These are phyloP conservation scores for Chaetomium sp. DNA, from an alignment of 2,329 filamentous ascomycete species.

Conservation along the genomic window DNA sequence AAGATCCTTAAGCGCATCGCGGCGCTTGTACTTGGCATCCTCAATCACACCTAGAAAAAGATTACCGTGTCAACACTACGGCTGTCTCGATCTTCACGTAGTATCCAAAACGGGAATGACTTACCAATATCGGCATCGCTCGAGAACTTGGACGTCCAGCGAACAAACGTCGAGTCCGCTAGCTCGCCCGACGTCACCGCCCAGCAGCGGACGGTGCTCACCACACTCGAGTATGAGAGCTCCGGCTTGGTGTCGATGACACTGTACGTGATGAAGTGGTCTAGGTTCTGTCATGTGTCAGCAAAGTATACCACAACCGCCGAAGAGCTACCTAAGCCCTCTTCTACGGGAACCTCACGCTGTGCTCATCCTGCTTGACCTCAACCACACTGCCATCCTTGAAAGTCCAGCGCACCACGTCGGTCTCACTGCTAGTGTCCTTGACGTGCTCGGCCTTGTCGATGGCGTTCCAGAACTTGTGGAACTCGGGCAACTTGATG, in stretches of 20 bases:
- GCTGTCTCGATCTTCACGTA: too few species aligned
- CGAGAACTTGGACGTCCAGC: constrained; percentile 64
- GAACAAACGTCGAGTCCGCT: constrained; percentile 59
- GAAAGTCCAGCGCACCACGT: constrained; percentile 64
- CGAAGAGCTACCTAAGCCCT: background rate
- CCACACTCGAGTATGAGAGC: constrained; percentile 58
- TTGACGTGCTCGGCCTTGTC: constrained; percentile 57
- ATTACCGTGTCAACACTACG: background rate
- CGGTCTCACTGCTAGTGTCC: constrained; percentile 56
- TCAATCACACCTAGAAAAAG: constrained; percentile 55
- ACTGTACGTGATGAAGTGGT: constrained; percentile 70
- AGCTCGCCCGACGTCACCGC: constrained; percentile 59
- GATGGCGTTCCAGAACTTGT: constrained; percentile 60
- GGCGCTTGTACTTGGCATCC: constrained; percentile 71
- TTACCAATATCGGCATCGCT: constrained; percentile 63
- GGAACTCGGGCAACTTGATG: constrained; percentile 66
- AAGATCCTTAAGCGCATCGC: constrained; percentile 62
- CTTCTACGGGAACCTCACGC: constrained; percentile 37
- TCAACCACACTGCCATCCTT: constrained; percentile 62
- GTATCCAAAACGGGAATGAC: constrained; percentile 22
- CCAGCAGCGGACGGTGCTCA: constrained; percentile 61
- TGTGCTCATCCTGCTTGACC: constrained; percentile 72
- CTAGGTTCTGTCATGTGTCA: constrained; percentile 46
- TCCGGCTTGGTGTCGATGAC: constrained; percentile 61
- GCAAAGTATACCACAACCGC: background rate